These are phyloP conservation scores for Clitopilus passeckerianus DNA, from an alignment of 768 basidiomycete genomes.

Conservation along the genomic window DNA sequence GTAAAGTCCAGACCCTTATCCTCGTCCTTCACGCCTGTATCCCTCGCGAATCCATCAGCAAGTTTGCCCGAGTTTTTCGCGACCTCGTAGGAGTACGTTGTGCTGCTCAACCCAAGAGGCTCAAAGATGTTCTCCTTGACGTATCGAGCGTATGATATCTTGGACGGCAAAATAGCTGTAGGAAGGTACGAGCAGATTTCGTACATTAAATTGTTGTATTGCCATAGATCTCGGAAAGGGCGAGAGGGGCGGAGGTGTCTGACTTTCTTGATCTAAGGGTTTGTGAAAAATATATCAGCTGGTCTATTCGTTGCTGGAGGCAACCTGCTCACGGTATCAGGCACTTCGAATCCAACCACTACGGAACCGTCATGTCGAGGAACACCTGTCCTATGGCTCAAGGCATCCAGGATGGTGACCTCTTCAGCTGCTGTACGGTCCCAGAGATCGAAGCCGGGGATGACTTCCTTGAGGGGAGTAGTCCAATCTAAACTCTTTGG, in stretches of 20 bases:
- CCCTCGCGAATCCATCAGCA: constrained; percentile 14
- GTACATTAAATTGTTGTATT: constrained; percentile 21
- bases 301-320: background rate
- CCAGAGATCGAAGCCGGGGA: constrained; percentile 18
- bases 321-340: background rate
- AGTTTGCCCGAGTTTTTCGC: constrained; percentile 20
- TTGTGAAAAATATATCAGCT: background rate
- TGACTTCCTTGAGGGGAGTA: constrained; percentile 15
- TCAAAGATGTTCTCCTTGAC: constrained; percentile 25
- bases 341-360: background rate
- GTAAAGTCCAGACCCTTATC: background rate
- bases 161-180: constrained; percentile 4
- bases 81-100: constrained; percentile 22
- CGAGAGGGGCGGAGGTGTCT: constrained; percentile 21
- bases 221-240: background rate
- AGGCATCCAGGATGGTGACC: constrained; percentile 17
- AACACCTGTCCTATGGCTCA: constrained; percentile 23
- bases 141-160: constrained; percentile 20
- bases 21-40: background rate
- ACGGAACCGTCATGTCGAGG: constrained; percentile 11
- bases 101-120: constrained; percentile 19
- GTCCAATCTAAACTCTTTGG: constrained; percentile 8
- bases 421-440: constrained; percentile 15
- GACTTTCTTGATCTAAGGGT: constrained; percentile 1
- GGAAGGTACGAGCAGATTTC: constrained; percentile 1